phyloP scores from a whole-genome alignment of 2,329 filamentous ascomycete genomes.

The Pyrenochaeta sp. region DNA sequence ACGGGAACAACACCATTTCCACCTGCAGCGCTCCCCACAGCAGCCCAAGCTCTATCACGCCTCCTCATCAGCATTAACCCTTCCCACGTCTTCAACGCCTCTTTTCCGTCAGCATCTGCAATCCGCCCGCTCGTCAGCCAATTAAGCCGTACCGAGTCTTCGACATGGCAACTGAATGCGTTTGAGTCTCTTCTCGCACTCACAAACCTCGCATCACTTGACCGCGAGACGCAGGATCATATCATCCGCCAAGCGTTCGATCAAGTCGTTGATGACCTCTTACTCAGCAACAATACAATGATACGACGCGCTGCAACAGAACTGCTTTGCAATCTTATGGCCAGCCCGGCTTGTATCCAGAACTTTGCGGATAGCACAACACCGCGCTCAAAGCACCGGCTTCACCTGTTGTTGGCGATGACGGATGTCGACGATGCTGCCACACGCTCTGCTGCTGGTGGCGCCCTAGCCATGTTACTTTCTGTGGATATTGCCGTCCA shows the following conservation, averaged over 20 bases:
- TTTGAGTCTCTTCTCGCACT: constrained; percentile 93
- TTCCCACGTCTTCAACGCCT: constrained; percentile 81
- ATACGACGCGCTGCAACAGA: constrained; percentile 87
- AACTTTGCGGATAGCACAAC: constrained; percentile 72
- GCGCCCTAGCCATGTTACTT: constrained; percentile 85
- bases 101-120: constrained; percentile 76
- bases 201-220: constrained; percentile 86
- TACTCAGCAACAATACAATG: constrained; percentile 77
- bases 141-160: constrained; percentile 67
- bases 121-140: constrained; percentile 82
- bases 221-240: constrained; percentile 68
- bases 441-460: constrained; percentile 84
- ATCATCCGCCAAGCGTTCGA: constrained; percentile 80
- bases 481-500: constrained; percentile 78
- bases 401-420: constrained; percentile 87
- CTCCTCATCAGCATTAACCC: constrained; percentile 90
- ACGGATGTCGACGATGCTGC: constrained; percentile 83
- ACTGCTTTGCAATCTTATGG: constrained; percentile 88
- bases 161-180: constrained; percentile 77
- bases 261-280: constrained; percentile 77
- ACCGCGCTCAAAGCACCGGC: constrained; percentile 72
- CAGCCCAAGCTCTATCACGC: constrained; percentile 82
- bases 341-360: constrained; percentile 70
- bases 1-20: constrained; percentile 43
- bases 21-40: constrained; percentile 57